phyloP scores from a whole-genome alignment of 495 filamentous ascomycete genomes.

The Talaromyces thailandensis region DNA sequence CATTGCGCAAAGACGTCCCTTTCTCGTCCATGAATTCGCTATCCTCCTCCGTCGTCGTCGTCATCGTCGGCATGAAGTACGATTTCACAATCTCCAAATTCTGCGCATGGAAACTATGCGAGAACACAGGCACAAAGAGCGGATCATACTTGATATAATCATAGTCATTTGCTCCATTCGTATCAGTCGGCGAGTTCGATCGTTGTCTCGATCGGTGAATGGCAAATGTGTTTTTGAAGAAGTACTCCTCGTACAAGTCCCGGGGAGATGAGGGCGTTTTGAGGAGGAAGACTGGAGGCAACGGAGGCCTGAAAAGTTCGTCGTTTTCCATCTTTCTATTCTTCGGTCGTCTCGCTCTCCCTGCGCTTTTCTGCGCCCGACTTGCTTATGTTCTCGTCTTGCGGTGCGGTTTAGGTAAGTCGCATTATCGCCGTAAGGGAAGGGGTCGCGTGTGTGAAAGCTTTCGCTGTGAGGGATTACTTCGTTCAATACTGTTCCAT shows the following conservation, averaged over 20 bases:
- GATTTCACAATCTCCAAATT: constrained; percentile 36
- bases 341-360: not conserved
- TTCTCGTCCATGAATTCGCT: constrained; percentile 6
- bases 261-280: constrained; percentile 75
- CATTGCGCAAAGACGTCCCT: constrained; percentile 1
- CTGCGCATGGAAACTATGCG: constrained; percentile 50
- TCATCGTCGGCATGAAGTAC: constrained; percentile 26
- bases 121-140: constrained; percentile 74
- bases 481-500: not conserved
- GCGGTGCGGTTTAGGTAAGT: not conserved
- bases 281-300: constrained; percentile 63
- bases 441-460: not conserved
- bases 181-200: not conserved
- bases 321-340: not conserved
- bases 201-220: not conserved
- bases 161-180: constrained; percentile 9
- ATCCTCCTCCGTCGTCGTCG: constrained; percentile 17
- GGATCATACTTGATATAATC: constrained; percentile 24
- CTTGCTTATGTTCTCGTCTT: not conserved
- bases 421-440: not conserved
- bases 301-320: not conserved
- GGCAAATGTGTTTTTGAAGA: constrained; percentile 33
- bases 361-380: not conserved
- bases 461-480: not conserved
- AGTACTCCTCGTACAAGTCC: constrained; percentile 73